Percentiles rank a stretch among this genome's conserved stretches.
These are phyloP conservation scores for Candida labiduridarum DNA, from an alignment of 1,139 yeast species.

Conservation along the genomic window DNA sequence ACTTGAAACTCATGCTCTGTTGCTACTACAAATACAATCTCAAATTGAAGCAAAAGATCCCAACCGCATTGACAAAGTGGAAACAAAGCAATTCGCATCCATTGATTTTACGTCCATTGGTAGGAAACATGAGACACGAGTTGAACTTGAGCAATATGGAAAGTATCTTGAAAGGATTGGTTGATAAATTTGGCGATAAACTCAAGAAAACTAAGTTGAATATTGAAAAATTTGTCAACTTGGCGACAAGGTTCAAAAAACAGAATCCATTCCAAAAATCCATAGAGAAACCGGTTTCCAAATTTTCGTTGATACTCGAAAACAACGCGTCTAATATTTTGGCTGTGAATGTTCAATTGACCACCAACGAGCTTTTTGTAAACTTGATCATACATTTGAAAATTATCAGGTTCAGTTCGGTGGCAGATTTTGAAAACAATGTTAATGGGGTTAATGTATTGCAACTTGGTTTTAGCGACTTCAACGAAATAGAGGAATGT, in stretches of 20 bases:
- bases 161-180: conserved; percentile 40
- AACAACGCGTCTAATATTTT: conserved; percentile 21
- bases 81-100: conserved; percentile 51
- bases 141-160: conserved; percentile 46
- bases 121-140: conserved; percentile 71
- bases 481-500: conserved; percentile 66
- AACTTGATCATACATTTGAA: conserved; percentile 36
- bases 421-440: conserved; percentile 31
- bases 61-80: conserved; percentile 55
- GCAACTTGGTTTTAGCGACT: conserved; percentile 56
- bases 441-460: conserved; percentile 41
- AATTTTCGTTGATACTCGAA: conserved; percentile 22
- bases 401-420: conserved; percentile 35
- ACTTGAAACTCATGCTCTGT: conserved; percentile 62
- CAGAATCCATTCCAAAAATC: conserved; percentile 44
- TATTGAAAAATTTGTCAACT: conserved; percentile 25
- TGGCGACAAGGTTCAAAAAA: conserved; percentile 17
- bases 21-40: conserved; percentile 58
- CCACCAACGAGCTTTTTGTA: conserved; percentile 46
- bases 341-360: conserved; percentile 33
- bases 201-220: conserved; percentile 20
- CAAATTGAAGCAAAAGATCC: conserved; percentile 45
- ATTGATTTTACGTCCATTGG: conserved; percentile 61
- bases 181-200: conserved; percentile 22
- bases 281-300: conserved; percentile 37